Evolutionary conservation across 2,329 filamentous ascomycete species (phyloP), one percentile per base, ranked within the genome.

Genomic region (Ceratocystiopsis brevicomis): DNA sequence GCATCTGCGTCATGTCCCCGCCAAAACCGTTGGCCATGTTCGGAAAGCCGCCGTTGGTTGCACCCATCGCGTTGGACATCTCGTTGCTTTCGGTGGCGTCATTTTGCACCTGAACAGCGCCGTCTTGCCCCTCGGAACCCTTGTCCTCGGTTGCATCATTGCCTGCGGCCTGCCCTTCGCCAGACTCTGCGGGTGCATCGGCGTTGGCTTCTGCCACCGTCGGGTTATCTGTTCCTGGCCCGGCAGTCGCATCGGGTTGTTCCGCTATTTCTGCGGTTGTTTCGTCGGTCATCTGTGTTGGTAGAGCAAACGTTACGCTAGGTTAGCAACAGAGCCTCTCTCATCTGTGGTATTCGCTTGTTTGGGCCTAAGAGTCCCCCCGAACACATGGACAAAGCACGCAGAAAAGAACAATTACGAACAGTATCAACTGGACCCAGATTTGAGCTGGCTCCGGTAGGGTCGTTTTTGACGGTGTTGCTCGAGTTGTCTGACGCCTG

Each of bases 1-100:
- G 79, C 76, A 87, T 83, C 67, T 81, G 76, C 55, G 76, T 80
- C 60, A 82, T 77, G 53, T 80, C 76, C 45, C 70, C 71, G 48
- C 69, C 68, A 11, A 44, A 39, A n/a, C 30, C 41, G 38, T 39
- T 46, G 37, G 17, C 37, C 68, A 78, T 74, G 50, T 66, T 68
- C 21, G 68, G 57, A 50, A 77, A 76, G 48, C 61, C 62, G 47
- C 66, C 64, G 50, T 64, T 66, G 21, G 57, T 52, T 35, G 63
- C 8, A 3, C 18, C 62, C 5, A 2, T 30, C 6, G 25, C 25
- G 25, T 30, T 30, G 25, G 10, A 30, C 25, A 30, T 30, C 25
- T 30, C 6, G 25, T 30, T 30, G 37, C 59, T 54, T 44, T 45
- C 39, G 32, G 41, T 15, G 14, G 21, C 30, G 1, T 30, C 25